Evolutionary conservation across 2,329 filamentous ascomycete species (phyloP).

Genomic region (Cladorrhinum sp.): DNA sequence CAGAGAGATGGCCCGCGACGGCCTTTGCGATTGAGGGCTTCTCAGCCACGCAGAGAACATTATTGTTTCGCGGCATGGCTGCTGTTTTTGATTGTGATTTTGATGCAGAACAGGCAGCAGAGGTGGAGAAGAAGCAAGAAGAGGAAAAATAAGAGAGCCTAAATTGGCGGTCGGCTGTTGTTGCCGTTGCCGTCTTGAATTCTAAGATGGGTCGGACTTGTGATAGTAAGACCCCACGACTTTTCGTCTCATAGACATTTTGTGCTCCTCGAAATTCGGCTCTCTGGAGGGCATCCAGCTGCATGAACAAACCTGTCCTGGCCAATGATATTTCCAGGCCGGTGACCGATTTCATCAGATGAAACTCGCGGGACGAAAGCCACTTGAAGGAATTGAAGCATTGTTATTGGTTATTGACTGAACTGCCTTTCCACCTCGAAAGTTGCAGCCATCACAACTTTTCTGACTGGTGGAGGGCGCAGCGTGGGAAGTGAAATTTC

Average conservation of each 20-base stretch:
- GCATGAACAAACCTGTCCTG: neutral
- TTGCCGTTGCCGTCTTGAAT: neutral
- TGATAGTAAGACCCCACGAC: neutral
- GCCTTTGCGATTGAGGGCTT: conserved; percentile 95
- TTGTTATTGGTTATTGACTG: neutral
- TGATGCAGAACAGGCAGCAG: neutral
- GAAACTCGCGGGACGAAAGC: neutral
- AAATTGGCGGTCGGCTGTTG: neutral
- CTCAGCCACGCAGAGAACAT: conserved; percentile 54
- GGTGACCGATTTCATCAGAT: neutral
- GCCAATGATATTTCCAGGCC: neutral
- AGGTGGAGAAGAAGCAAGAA: conserved; percentile 4
- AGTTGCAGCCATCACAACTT: neutral
- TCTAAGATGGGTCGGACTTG: neutral
- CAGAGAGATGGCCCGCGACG: conserved; percentile 83
- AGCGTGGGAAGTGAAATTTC: neutral
- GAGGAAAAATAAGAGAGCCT: neutral
- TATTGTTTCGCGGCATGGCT: conserved; percentile 43
- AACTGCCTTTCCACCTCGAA: neutral
- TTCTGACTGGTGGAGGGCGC: neutral
- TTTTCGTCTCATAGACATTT: neutral
- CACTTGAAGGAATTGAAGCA: neutral
- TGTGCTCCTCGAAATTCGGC: neutral
- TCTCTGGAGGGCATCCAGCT: neutral
- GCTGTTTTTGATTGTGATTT: neutral